Conservation (phyloP, 2,329 filamentous ascomycete species). For the Exophiala spinifera region DNA sequence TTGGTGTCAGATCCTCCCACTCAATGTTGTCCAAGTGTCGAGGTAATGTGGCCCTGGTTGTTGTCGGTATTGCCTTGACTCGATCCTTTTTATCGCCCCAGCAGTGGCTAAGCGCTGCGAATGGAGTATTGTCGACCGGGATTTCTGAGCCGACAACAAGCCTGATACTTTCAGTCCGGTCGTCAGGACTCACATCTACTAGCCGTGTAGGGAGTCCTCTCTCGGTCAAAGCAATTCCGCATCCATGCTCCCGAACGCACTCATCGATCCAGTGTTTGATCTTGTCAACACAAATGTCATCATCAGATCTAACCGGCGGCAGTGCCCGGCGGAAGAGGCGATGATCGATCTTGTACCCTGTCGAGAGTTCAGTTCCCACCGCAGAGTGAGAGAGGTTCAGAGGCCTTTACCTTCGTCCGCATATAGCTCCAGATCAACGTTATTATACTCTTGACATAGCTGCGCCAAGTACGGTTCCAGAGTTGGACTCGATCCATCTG, state of each 20-base stretch:
- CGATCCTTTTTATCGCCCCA: slow-evolving; percentile 2
- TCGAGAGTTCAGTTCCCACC: neutral
- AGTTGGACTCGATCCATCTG: neutral
- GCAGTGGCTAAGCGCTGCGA: slow-evolving; percentile 2
- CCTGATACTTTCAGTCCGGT: neutral
- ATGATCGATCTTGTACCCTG: neutral
- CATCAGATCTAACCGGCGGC: neutral
- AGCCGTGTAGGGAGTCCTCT: neutral
- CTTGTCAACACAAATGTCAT: neutral
- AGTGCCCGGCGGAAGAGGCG: neutral
- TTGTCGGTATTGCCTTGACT: slow-evolving; percentile 1
- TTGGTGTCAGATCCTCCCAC: neutral
- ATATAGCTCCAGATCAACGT: neutral
- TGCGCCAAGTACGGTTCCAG: neutral
- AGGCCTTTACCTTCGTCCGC: neutral
- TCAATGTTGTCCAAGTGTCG: slow-evolving; percentile 1
- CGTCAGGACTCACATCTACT: neutral
- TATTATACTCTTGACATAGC: neutral
- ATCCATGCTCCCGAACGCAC: neutral
- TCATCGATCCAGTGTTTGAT: neutral
- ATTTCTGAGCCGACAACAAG: slow-evolving; percentile 1
- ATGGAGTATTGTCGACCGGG: neutral
- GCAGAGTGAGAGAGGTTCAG: neutral
- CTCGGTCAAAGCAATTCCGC: neutral
- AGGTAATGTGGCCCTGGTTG: neutral